Evolutionary conservation across 495 filamentous ascomycete genomes (phyloP).

Genomic region (Penicillium dipodomyicola): DNA sequence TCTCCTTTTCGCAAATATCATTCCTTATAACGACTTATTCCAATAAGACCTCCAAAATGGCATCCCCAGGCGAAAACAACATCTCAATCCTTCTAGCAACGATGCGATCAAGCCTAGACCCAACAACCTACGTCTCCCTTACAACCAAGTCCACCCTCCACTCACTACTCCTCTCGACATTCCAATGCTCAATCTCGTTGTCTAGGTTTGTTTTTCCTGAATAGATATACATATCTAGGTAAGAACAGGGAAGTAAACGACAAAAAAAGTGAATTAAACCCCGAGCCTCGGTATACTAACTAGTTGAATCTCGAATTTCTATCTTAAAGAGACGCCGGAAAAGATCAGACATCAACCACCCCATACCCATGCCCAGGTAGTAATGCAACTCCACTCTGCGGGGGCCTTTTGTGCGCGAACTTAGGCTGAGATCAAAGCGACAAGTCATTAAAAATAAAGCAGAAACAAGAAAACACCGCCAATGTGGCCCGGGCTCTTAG

Average conservation of each 20-base stretch:
- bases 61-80: no score
- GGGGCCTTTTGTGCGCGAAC: constrained; percentile 16
- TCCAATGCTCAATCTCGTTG: no score
- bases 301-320: constrained; percentile 7
- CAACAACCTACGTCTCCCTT: no score
- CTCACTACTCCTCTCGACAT: no score
- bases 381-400: constrained; percentile 19
- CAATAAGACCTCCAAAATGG: no score
- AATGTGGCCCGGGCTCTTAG: neutral
- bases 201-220: no score
- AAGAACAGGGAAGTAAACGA: neutral
- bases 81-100: no score
- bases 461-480: constrained; percentile 10
- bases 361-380: constrained; percentile 8
- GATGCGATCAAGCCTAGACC: no score
- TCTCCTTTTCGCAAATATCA: no score
- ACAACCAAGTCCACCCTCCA: no score
- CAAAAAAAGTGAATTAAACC: constrained; percentile 5
- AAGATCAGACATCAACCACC: constrained; percentile 17
- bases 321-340: constrained; percentile 26
- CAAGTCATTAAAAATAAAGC: neutral
- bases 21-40: no score
- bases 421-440: neutral
- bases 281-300: neutral
- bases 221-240: neutral